Evolutionary conservation across 768 basidiomycete species (phyloP).

Genomic region (Crassisporium funariophilum): DNA sequence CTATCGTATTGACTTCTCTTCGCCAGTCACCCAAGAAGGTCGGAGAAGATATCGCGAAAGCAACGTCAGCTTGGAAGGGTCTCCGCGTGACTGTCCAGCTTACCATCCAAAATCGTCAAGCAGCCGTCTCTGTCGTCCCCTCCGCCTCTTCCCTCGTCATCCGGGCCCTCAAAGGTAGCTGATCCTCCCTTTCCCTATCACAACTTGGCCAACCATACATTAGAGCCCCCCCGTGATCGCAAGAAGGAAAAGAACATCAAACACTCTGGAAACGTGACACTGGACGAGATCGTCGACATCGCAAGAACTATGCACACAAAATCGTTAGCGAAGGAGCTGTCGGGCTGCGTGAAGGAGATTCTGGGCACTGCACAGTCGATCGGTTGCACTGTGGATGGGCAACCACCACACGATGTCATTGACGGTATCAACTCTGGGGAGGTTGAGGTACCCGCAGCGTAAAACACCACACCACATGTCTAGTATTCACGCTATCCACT

Average conservation of each 20-base stretch:
- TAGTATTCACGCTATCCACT: constrained; percentile 28
- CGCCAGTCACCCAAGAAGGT: constrained; percentile 98
- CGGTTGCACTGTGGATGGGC: constrained; percentile 95
- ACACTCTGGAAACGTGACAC: constrained; percentile 90
- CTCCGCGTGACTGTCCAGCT: constrained; percentile 98
- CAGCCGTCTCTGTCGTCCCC: constrained; percentile 93
- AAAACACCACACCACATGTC: constrained; percentile 45
- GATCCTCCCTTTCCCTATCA: constrained; percentile 1
- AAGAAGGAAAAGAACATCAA: constrained; percentile 99
- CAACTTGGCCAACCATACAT: constrained; percentile 8
- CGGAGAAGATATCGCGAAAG: constrained; percentile 99
- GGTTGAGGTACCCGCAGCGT: constrained; percentile 86
- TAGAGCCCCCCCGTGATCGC: constrained; percentile 98
- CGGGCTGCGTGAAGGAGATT: constrained; percentile 95
- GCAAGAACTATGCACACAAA: constrained; percentile 96
- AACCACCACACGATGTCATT: constrained; percentile 90
- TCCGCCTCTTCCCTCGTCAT: constrained; percentile 98
- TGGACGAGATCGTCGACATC: constrained; percentile 94
- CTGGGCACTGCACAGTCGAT: constrained; percentile 96
- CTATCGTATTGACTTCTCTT: constrained; percentile 2
- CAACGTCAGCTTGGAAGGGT: constrained; percentile 98
- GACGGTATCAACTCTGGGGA: constrained; percentile 85
- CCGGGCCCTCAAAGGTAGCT: constrained; percentile 90
- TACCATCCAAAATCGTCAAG: constrained; percentile 99
- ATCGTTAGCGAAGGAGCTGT: constrained; percentile 89